Evolutionary conservation across 306 rosid genomes (phyloP), one percentile per base, ranked within the genome.

Genomic region (Casuarina glauca): DNA sequence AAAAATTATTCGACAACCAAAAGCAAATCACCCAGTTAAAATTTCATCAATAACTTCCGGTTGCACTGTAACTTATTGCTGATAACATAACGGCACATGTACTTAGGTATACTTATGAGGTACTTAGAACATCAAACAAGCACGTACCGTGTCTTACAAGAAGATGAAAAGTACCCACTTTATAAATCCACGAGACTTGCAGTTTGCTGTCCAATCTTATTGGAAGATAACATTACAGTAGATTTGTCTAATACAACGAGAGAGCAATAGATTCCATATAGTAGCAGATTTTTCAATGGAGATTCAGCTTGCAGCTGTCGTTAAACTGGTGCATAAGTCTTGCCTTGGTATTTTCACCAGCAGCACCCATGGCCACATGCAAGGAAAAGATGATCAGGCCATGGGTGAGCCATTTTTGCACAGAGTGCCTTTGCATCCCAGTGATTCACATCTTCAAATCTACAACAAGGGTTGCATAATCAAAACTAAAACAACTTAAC

Each of bases 301-400:
- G 71, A 70, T 58, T 86, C 57, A 81, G 7, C 12, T 76, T 70
- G 55, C 6, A 74, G 83, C 50, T 35, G 88, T 35, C 35, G 89
- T 26, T 82, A 72, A 94, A 92, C 80, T 91, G 89, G 76, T 91
- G 98, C 46, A 92, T 81, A 52, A 83, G 83, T 79, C 89, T 89
- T 0, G 96, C 87, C 82, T 89, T 88, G 0, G 94, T 19, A 62
- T 76, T 44, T 49, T 66, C 88, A 44, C 96, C 94, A 3, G 96
- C 94, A 4, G 98, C 97, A 17, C 97, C 98, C 60, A 88, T 78
- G 15, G 98, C 98, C 16, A 94, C 91, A 5, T 91, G 94, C 73
- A 94, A 67, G 98, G 58, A 64, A 94, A 53, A 94, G 84, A 58
- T 94, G 98, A 69, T 94, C 98, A 0, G 96, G 94, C 82, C 75